Conservation (phyloP, 306 rosid species). For the Ceratonia siliqua region DNA sequence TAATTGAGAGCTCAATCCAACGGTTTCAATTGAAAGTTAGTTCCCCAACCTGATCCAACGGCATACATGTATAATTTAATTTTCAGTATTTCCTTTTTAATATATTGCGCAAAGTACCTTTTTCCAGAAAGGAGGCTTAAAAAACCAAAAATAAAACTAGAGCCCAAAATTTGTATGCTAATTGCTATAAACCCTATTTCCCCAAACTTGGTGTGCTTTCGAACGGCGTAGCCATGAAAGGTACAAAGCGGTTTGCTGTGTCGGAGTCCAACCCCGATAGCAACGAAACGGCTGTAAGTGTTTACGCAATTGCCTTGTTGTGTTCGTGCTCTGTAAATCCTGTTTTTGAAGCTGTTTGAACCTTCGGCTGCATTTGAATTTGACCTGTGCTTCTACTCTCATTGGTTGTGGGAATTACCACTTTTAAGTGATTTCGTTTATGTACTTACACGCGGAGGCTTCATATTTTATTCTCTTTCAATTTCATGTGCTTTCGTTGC, state of each 20-base stretch:
- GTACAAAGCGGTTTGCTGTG: conserved; percentile 68
- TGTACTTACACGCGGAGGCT: neutral
- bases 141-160: neutral
- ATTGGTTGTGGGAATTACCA: neutral
- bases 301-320: neutral
- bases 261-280: conserved; percentile 61
- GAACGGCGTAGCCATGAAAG: conserved; percentile 39
- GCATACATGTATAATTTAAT: conserved; percentile 17
- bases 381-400: neutral
- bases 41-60: conserved; percentile 52
- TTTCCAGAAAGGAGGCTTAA: conserved; percentile 15
- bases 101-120: conserved; percentile 22
- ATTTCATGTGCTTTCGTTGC: neutral
- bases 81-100: neutral
- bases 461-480: neutral
- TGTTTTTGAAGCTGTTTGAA: neutral
- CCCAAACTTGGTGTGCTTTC: neutral
- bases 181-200: conserved; percentile 31
- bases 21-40: conserved; percentile 49
- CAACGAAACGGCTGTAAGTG: conserved; percentile 68
- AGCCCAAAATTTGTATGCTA: neutral
- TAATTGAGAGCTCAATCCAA: conserved; percentile 33
- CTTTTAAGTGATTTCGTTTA: neutral
- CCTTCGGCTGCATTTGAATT: conserved; percentile 33
- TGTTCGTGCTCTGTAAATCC: neutral